Base-by-base conservation (phyloP, 345 rosid genomes). In the Linum usitatissimum region DNA sequence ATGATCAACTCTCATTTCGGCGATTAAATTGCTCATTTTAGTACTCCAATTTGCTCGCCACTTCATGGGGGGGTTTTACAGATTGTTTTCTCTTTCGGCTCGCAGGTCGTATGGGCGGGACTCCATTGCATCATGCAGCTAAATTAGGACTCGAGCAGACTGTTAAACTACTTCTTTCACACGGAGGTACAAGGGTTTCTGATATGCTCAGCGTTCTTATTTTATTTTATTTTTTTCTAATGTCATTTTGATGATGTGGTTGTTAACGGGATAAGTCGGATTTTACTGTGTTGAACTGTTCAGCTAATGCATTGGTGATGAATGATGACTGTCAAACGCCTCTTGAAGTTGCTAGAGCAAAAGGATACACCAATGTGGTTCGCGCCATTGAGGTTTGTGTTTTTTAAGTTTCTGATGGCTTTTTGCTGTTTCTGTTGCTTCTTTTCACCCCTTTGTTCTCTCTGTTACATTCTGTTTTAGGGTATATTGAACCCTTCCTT, bases 71-170 rank as follows among this genome's bases (percentile, higher is more conserved):
- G 51, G 51, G 51, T 45, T 45, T 7, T 45, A 12, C 38, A 34
- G 4, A 34, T 34, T 34, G 38, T 57, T 3, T 62, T 51, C 15
- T 48, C 7, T 3, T 57, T 70, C 66, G 55, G 34, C 23, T 74
- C 8, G 59, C 48, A 93, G 99, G 86, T 76, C 89, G 97, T 19
- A 80, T 70, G 62, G 97, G 79, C 0, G 97, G 99, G 38, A 94
- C 95, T 66, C 97, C 99, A 18, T 78, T 90, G 71, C 97, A 94
- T 68, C 99, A 94, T 77, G 99, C 99, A 8, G 96, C 96, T 3
- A 94, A 94, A 77, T 79, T 89, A 72, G 99, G 99, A 58, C 87
- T 84, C 63, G 88, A 78, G 64, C 76, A 64, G 65, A 86, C 82
- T 59, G 96, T 93, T 17, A 84, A 87, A 71, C 66, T 93, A 59